These are phyloP conservation scores for Boletellus deceptivus DNA, from an alignment of 1,284 basidiomycete genomes.

Conservation along the genomic window DNA sequence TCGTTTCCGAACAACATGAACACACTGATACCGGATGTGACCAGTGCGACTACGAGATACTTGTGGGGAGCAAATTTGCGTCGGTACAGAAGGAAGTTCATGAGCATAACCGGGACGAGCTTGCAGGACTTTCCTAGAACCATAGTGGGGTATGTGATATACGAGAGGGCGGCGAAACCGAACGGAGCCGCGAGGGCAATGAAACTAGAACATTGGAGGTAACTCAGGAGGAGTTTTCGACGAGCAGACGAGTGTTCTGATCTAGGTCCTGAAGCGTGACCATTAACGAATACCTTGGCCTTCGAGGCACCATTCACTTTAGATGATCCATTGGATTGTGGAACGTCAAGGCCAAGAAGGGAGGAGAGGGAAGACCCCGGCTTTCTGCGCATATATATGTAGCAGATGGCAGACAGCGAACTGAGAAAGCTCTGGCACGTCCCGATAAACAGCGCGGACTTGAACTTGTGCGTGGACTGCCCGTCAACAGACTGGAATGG, in stretches of 20 bases:
- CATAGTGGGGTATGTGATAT: slow-evolving; percentile 98
- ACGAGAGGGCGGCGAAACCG: slow-evolving; percentile 90
- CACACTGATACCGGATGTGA: slow-evolving; percentile 90
- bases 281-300: slow-evolving; percentile 24
- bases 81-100: slow-evolving; percentile 90
- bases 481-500: slow-evolving; percentile 75
- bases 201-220: slow-evolving; percentile 83
- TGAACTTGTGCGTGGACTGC: slow-evolving; percentile 72
- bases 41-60: slow-evolving; percentile 89
- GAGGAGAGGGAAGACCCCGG: slow-evolving; percentile 49
- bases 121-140: slow-evolving; percentile 99
- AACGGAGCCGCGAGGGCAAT: slow-evolving; percentile 93
- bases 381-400: slow-evolving; percentile 71
- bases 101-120: slow-evolving; percentile 93
- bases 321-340: slow-evolving; percentile 29
- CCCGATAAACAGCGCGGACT: slow-evolving; percentile 85
- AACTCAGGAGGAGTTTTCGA: slow-evolving; percentile 62
- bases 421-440: slow-evolving; percentile 85
- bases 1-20: slow-evolving; percentile 89
- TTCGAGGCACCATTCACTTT: slow-evolving; percentile 24
- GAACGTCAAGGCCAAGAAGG: slow-evolving; percentile 53
- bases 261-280: slow-evolving; percentile 29
- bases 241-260: slow-evolving; percentile 37
- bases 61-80: slow-evolving; percentile 91
- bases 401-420: slow-evolving; percentile 74